Evolutionary conservation across 495 filamentous ascomycete genomes (phyloP), one percentile per base, ranked within the genome.

Genomic region (Evansstolkia leycettana): DNA sequence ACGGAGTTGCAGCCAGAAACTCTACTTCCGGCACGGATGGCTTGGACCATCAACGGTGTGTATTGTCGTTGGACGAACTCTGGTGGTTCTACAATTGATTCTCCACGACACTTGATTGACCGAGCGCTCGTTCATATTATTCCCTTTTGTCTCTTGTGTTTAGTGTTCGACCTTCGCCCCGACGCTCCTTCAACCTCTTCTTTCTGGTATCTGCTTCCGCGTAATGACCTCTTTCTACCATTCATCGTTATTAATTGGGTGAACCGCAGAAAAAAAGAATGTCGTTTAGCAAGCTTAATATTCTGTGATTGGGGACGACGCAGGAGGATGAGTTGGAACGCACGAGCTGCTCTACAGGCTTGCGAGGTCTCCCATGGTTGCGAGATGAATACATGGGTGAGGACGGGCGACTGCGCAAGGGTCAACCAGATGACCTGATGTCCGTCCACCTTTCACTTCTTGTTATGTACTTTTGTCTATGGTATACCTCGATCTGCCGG

Each of bases 391-490:
- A 39, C 48, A 42, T 37, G 38, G 31, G 42, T 32, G 39, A 34
- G 37, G 43, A 36, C 40, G 38, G 31, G 30, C 37, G 39, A 39
- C 32, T 28, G 38, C 36, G 12, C 16, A 5, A n/a, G 13, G 28
- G 14, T 28, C 39, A 31, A 47, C 36, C 45, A 33, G 7, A 45
- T 39, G 41, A 35, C 50, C 43, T 48, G 45, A 48, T 57, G 50
- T 55, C 51, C 57, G 50, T 55, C 51, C 57, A 54, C 46, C 49
- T 50, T 63, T 53, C 50, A 46, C 58, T 67, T 67, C 64, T 67
- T 65, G 61, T 67, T 57, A 67, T 65, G 64, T 67, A 67, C 57
- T 65, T 65, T 64, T 64, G 57, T 48, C 58, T 61, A 64, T 54
- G 63, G 54, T 64, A 65, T 64, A 61, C 64, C 58, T 64, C 60